Evolutionary conservation across 805 yeast species (phyloP).

Genomic region (Yamadazyma endophytica): DNA sequence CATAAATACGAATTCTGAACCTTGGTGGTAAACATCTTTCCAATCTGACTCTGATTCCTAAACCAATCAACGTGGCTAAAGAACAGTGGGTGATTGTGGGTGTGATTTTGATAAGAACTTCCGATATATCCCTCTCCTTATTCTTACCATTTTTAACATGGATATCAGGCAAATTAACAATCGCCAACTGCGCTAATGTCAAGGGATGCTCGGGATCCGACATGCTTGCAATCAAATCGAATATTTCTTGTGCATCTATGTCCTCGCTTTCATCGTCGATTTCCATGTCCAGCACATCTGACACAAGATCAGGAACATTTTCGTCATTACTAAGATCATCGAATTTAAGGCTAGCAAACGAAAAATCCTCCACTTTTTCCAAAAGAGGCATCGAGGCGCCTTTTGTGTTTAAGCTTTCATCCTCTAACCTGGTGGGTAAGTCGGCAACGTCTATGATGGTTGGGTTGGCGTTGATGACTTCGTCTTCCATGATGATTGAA

Average conservation of each 20-base stretch:
- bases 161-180: conserved; percentile 82
- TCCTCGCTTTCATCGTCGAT: conserved; percentile 42
- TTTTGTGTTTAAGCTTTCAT: conserved; percentile 1
- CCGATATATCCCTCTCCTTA: conserved; percentile 48
- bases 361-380: too few relatives aligned
- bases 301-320: conserved; percentile 22
- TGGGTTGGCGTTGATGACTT: conserved; percentile 80
- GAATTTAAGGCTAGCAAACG: too few relatives aligned
- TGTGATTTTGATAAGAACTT: conserved; percentile 78
- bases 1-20: conserved; percentile 70
- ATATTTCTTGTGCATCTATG: conserved; percentile 86
- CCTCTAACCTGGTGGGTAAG: conserved; percentile 62
- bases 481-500: conserved; percentile 9
- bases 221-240: conserved; percentile 77
- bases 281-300: conserved; percentile 15
- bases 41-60: conserved; percentile 87
- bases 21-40: conserved; percentile 86
- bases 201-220: conserved; percentile 98
- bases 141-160: conserved; percentile 50
- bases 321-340: conserved; percentile 2
- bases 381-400: too few relatives aligned
- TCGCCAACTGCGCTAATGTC: conserved; percentile 90
- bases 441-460: conserved; percentile 69
- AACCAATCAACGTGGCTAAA: conserved; percentile 89
- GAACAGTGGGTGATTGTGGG: conserved; percentile 99